Base-by-base conservation (phyloP, 257 asterid species). In the Ocimum tenuiflorum region DNA sequence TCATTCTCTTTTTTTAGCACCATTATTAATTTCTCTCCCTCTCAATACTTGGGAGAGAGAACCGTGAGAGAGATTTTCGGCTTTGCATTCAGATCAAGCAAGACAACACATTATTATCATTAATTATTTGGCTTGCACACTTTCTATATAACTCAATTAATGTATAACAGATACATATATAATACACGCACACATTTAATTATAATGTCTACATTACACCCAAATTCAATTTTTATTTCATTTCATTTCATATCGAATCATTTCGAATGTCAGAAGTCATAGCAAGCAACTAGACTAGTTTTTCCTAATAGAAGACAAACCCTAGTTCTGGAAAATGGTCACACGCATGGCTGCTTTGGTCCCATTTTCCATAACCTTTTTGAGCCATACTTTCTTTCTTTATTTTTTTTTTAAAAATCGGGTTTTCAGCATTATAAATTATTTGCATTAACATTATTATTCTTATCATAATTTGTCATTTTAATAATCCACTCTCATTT, bases 331-430 rank as follows among this genome's bases (percentile, higher is more conserved):
- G 69, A 67, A 66, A 60, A 80, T 86, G 89, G 85, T 80, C 95
- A 77, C 91, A 86, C 87, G 89, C 90, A 86, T 86, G 91, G 89
- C 73, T 69, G 31, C 72, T 76, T 73, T 80, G 85, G 94, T 81
- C 91, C 91, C 74, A 78, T 75, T 60, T 39, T 62, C 60, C 50
- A 61, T 54, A 52, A 39, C 61, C 73, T 61, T 75, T 68, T 74
- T 49, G 20, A 23, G 53, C 59, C 50, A 36, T 39, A 20, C 38
- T 47, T 70, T 47, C 14, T 24, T 29, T 17, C 6, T 31, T 31
- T 31, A 18, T 19, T 49, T 13, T 15, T 53, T 66, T 58, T n/a
- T n/a, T n/a, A n/a, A n/a, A n/a, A n/a, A 38, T 11, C 33, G 55
- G 55, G 22, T 62, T 17, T 70, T 53, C 38, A 23, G 9, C 15